phyloP scores from a whole-genome alignment of 2,329 filamentous ascomycete species.

The Colletotrichum zoysiae region DNA sequence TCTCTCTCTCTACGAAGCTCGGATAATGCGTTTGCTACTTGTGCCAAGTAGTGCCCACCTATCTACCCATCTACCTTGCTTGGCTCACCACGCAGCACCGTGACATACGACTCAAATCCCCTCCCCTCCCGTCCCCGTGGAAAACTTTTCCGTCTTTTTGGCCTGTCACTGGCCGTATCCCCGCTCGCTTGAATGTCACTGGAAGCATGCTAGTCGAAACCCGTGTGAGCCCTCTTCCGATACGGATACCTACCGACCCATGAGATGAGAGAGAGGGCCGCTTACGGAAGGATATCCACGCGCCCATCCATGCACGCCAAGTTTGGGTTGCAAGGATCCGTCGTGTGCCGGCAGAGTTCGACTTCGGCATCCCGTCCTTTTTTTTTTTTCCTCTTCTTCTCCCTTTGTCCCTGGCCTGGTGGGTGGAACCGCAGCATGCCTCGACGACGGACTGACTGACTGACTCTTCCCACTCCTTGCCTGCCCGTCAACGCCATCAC shows the following conservation, averaged over 20 bases:
- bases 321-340: background rate
- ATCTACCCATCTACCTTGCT: no score
- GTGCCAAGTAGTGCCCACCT: no score
- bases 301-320: background rate
- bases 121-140: no score
- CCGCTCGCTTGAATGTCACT: slow-evolving; percentile 18
- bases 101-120: no score
- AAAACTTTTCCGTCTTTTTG: background rate
- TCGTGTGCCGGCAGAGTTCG: background rate
- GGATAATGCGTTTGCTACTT: no score
- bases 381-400: background rate
- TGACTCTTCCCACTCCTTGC: no score
- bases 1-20: no score
- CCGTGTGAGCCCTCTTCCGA: no score
- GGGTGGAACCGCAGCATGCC: background rate
- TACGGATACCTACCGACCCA: no score
- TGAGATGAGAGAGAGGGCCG: no score
- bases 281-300: background rate
- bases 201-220: background rate
- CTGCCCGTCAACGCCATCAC: background rate
- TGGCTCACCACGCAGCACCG: no score
- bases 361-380: background rate
- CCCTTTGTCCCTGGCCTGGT: background rate
- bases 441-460: no score
- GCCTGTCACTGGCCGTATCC: background rate